Evolutionary conservation across 1,284 basidiomycete genomes (phyloP), one percentile per base, ranked within the genome.

Genomic region (Ceratobasidium sp.): DNA sequence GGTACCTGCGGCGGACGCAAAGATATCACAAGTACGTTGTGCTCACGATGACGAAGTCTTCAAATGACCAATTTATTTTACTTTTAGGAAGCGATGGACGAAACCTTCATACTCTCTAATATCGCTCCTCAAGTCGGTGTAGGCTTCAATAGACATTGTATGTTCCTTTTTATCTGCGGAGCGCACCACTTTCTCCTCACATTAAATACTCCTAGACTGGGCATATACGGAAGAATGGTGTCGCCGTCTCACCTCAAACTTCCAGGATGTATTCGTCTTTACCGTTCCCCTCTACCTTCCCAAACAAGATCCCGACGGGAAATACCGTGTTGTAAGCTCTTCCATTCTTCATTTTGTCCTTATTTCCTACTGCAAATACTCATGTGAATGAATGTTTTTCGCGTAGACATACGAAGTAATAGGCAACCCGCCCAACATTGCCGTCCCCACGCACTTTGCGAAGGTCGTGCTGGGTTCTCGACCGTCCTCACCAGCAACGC

Each of bases 1-100:
- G 94, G 95, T 96, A 0, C 96, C 97, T 47, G 97, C 97, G n/a
- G 97, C 97, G 41, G 98, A 99, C 82, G 97, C 96, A 8, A 99
- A 98, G 82, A 83, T 85, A n/a, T 94, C 92, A 29, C 91, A 93
- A 83, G 90, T 89, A 76, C 24, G 82, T 78, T 15, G 11, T 1
- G 15, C n/a, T 29, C 36, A 0, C 19, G 9, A 17, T 14, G 31
- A 33, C n/a, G 51, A 24, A 29, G 2, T 15, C 22, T n/a, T 41
- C n/a, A 44, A 24, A 7, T 24, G 48, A 14, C 64, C 31, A 15
- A 22, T 29, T 19, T 41, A 31, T 19, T 44, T 60, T 56, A 22
- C 36, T 83, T 80, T 1, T 85, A 98, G 87, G 87, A 89, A 75
- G 98, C 97, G 3, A 99, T 99, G 97, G 84, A 99, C 82, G 96